These are phyloP conservation scores for Lentithecium fluviatile DNA, from an alignment of 495 filamentous ascomycete species.

Conservation along the genomic window DNA sequence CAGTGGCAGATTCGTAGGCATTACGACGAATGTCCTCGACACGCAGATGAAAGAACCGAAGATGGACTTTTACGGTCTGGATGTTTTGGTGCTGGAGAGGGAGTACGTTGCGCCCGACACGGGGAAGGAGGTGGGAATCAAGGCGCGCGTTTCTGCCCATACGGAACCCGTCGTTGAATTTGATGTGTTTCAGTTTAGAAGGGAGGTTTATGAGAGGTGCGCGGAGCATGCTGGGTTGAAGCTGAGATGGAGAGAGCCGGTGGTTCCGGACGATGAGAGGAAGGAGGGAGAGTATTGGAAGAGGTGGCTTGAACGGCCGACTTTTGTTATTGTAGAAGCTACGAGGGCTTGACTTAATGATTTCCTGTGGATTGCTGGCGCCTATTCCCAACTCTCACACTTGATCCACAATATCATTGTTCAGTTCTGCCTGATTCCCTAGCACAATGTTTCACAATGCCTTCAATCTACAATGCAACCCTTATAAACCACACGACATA, in stretches of 20 bases:
- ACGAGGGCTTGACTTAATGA: background rate
- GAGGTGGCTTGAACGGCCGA: slow-evolving; percentile 17
- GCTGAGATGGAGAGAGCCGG: slow-evolving; percentile 14
- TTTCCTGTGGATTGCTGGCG: no score
- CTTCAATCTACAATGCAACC: no score
- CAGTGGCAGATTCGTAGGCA: slow-evolving; percentile 25
- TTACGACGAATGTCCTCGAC: slow-evolving; percentile 21
- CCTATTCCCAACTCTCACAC: no score
- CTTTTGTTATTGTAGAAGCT: slow-evolving; percentile 19
- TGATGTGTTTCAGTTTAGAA: slow-evolving; percentile 25
- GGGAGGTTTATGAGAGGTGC: slow-evolving; percentile 25
- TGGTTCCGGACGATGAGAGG: slow-evolving; percentile 25
- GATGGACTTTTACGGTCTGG: slow-evolving; percentile 20
- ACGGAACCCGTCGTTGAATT: slow-evolving; percentile 12
- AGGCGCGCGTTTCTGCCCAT: slow-evolving; percentile 12
- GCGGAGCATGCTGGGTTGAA: slow-evolving; percentile 20
- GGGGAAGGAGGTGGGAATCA: slow-evolving; percentile 12
- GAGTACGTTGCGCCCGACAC: slow-evolving; percentile 5
- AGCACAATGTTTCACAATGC: no score
- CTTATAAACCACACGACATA: no score
- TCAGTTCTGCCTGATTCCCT: no score
- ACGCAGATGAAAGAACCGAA: slow-evolving; percentile 8
- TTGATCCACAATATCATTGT: no score
- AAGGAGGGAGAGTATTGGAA: slow-evolving; percentile 21
- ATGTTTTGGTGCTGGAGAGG: slow-evolving; percentile 12